phyloP scores from a whole-genome alignment of 805 yeast genomes.

The Ogataea paraovalis region DNA sequence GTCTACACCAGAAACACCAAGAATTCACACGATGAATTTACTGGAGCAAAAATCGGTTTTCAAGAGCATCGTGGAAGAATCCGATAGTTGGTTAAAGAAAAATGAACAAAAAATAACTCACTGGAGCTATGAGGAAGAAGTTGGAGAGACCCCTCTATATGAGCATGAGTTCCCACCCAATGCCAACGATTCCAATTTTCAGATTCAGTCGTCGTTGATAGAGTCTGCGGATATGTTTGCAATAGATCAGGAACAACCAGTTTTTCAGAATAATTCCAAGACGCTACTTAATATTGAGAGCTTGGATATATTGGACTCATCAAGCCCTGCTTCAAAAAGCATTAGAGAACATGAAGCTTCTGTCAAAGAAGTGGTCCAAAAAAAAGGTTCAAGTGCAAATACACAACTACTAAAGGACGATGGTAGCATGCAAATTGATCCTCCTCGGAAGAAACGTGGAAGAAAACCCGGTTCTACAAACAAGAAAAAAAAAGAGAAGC shows the following conservation, averaged over 20 bases:
- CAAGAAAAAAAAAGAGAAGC: conserved; percentile 5
- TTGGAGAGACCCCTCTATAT: not conserved
- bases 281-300: not conserved
- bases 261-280: conserved; percentile 5
- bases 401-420: too few species aligned
- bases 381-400: too few species aligned
- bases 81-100: conserved; percentile 6
- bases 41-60: not conserved
- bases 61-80: not conserved
- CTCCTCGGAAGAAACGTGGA: conserved; percentile 10
- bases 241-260: conserved; percentile 9
- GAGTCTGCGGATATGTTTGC: conserved; percentile 17
- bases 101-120: conserved; percentile 7
- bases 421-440: too few species aligned
- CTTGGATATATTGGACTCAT: not conserved
- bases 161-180: not conserved
- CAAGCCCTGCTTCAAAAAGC: not conserved
- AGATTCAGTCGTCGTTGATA: conserved; percentile 15
- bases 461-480: conserved; percentile 20
- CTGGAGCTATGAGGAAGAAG: not conserved
- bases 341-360: not conserved
- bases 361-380: not conserved
- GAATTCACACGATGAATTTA: not conserved
- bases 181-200: conserved; percentile 15
- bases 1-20: not conserved